Percentiles rank a stretch among this genome's conserved stretches.
These are phyloP conservation scores for Nitzschia sp. DNA, from an alignment of 108 stramenopile genomes.

Conservation along the genomic window DNA sequence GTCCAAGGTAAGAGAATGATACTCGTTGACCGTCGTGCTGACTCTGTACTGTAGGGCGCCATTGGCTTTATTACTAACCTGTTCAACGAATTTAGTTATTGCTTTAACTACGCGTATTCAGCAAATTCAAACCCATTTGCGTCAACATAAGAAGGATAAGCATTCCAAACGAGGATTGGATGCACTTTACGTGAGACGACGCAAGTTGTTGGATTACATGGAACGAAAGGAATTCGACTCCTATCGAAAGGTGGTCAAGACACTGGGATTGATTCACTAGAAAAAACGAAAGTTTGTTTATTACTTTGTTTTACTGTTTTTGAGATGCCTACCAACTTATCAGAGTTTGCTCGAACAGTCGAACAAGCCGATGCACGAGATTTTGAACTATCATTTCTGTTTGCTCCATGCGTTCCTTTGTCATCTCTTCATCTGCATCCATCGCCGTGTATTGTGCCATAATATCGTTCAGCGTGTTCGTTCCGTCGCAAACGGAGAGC, in stretches of 20 bases:
- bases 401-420: conserved; percentile 36
- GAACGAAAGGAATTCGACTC: conserved; percentile 88
- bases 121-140: conserved; percentile 84
- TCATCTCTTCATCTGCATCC: conserved; percentile 44
- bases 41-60: no score
- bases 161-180: conserved; percentile 82
- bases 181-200: conserved; percentile 76
- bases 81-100: conserved; percentile 27
- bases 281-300: not conserved
- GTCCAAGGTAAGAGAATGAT: conserved; percentile 45
- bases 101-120: conserved; percentile 90
- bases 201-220: conserved; percentile 91
- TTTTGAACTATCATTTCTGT: conserved; percentile 67
- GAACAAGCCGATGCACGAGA: conserved; percentile 64
- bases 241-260: conserved; percentile 85
- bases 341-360: conserved; percentile 78
- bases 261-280: conserved; percentile 75
- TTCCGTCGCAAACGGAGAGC: conserved; percentile 76
- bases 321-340: conserved; percentile 65
- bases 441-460: conserved; percentile 66
- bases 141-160: conserved; percentile 81
- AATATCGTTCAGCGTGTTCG: conserved; percentile 68
- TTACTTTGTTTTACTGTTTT: not conserved
- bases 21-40: not conserved
- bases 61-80: not conserved